Base-by-base conservation (phyloP, 768 basidiomycete genomes). In the Mycena rosella region DNA sequence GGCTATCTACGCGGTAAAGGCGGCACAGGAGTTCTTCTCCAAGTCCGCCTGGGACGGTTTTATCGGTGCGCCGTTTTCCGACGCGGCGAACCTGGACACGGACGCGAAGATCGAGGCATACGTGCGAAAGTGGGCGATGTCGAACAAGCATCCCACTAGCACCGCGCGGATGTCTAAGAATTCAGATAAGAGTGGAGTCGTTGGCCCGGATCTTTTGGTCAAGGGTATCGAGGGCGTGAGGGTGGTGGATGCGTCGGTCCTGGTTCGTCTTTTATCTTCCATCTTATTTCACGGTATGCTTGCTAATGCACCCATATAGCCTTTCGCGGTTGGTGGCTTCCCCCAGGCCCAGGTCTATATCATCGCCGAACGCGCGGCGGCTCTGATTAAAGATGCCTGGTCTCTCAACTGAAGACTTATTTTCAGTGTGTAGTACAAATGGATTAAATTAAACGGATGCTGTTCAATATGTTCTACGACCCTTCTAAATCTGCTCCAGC, bases 221-320 rank as follows among this genome's bases (percentile, higher is more conserved):
- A 68, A 68, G 49, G 63, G 63, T 0, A 51, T 44, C 0, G n/a
- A n/a, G 30, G 59, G 63, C 10, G 32, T 72, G 38, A 27, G 70
- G 18, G 40, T 72, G 11, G 67, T 72, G 5, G 70, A 72, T 42
- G 70, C 67, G 3, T 72, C 70, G 30, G 38, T 72, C 5, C 30
- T 72, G 4, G 51, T 53, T 30, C 6, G 51, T 53, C 34, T 18
- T 55, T 55, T 15, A 11, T 40, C 36, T 40, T 9, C 20, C 10
- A 38, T 17, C 6, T n/a, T 53, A 6, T 48, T 27, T 27, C 47
- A 13, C 13, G 44, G 22, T 24, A n/a, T n/a, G n/a, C n/a, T n/a
- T n/a, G n/a, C n/a, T 14, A 14, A 26, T 26, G 14, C 14, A 9
- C 1, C 20, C 27, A 3, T 5, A 30, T n/a, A 55, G 54, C 54